Evolutionary conservation across 495 filamentous ascomycete genomes (phyloP).

Genomic region (Staphylotrichum tortipilum): DNA sequence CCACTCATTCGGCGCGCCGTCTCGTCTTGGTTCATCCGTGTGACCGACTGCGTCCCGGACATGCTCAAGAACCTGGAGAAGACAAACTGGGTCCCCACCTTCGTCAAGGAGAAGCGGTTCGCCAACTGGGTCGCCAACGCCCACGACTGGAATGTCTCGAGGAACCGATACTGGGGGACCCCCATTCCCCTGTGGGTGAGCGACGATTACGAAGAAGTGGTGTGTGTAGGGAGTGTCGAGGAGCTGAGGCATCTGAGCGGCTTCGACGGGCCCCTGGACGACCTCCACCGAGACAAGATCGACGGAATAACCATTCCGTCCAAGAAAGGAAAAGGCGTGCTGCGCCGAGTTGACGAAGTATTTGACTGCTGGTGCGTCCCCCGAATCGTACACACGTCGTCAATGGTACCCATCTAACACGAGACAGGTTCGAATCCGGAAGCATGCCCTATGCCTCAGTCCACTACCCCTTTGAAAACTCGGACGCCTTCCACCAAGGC

Average conservation of each 20-base stretch:
- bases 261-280: slow-evolving; percentile 63
- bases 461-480: slow-evolving; percentile 57
- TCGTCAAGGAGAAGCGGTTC: slow-evolving; percentile 82
- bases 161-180: slow-evolving; percentile 89
- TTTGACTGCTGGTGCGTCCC: slow-evolving; percentile 88
- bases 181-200: slow-evolving; percentile 83
- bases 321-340: slow-evolving; percentile 68
- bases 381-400: too few species aligned
- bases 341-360: slow-evolving; percentile 74
- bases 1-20: slow-evolving; percentile 85
- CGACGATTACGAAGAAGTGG: slow-evolving; percentile 69
- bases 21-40: slow-evolving; percentile 84
- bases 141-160: slow-evolving; percentile 82
- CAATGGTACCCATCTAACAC: too few species aligned
- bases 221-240: slow-evolving; percentile 71
- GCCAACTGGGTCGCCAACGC: slow-evolving; percentile 50
- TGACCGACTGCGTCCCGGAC: slow-evolving; percentile 66
- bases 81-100: slow-evolving; percentile 81
- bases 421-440: neutral
- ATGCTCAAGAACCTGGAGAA: slow-evolving; percentile 79
- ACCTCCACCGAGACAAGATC: slow-evolving; percentile 83
- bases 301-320: slow-evolving; percentile 89
- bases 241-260: slow-evolving; percentile 78
- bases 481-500: slow-evolving; percentile 58
- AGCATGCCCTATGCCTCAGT: neutral